These are phyloP conservation scores for Macrophomina tecta DNA, from an alignment of 2,329 filamentous ascomycete species.

Conservation along the genomic window DNA sequence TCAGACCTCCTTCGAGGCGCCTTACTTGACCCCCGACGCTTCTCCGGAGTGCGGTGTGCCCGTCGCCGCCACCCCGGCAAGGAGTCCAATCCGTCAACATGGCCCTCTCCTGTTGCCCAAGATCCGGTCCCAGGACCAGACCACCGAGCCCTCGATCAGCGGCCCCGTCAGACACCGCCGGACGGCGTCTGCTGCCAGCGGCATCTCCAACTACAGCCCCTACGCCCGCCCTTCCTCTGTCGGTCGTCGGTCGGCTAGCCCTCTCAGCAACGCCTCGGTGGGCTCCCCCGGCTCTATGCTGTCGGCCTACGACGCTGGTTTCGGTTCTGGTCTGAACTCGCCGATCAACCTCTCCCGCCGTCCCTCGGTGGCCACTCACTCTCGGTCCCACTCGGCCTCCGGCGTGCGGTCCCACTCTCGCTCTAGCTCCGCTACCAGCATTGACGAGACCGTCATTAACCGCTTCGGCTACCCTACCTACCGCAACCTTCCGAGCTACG, in stretches of 20 bases:
- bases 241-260: constrained; percentile 54
- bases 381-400: constrained; percentile 52
- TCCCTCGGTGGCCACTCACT: constrained; percentile 42
- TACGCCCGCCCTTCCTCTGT: constrained; percentile 55
- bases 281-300: constrained; percentile 50
- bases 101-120: constrained; percentile 83
- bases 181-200: constrained; percentile 60
- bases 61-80: constrained; percentile 68
- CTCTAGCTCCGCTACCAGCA: constrained; percentile 69
- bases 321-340: constrained; percentile 63
- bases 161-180: constrained; percentile 63
- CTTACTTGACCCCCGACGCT: constrained; percentile 70
- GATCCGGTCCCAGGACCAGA: constrained; percentile 84
- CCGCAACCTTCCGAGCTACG: constrained; percentile 70
- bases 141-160: constrained; percentile 63
- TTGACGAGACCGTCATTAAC: constrained; percentile 70
- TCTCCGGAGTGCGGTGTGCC: constrained; percentile 74
- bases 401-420: constrained; percentile 50
- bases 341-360: constrained; percentile 55
- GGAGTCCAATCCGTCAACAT: constrained; percentile 76
- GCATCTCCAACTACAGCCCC: constrained; percentile 52
- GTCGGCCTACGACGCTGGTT: constrained; percentile 48
- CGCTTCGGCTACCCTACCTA: constrained; percentile 86
- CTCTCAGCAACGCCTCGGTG: constrained; percentile 49
- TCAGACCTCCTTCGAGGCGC: constrained; percentile 63